phyloP scores from a whole-genome alignment of 2,329 filamentous ascomycete genomes.

The Fusarium sambucinum region DNA sequence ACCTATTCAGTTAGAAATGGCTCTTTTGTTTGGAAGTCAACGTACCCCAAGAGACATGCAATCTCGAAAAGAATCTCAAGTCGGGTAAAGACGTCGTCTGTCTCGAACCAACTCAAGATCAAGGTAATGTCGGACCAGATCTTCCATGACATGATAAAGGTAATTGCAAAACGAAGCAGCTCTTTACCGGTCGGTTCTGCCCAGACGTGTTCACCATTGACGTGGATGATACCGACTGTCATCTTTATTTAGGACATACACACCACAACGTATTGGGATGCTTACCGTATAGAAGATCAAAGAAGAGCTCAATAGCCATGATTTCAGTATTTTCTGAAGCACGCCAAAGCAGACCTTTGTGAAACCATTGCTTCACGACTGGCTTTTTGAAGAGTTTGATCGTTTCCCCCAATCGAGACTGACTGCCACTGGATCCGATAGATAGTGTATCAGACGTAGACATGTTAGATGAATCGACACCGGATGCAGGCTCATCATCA shows the following conservation, averaged over 20 bases:
- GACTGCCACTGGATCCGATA: slow-evolving; percentile 39
- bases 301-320: slow-evolving; percentile 73
- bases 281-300: slow-evolving; percentile 69
- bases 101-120: slow-evolving; percentile 72
- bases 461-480: slow-evolving; percentile 29
- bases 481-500: slow-evolving; percentile 43
- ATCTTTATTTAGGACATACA: neutral
- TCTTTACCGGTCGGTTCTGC: slow-evolving; percentile 67
- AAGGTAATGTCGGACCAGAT: slow-evolving; percentile 72
- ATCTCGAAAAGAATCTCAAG: slow-evolving; percentile 71
- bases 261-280: neutral
- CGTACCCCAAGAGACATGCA: slow-evolving; percentile 68
- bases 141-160: slow-evolving; percentile 73
- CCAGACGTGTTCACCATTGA: slow-evolving; percentile 71
- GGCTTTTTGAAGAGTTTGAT: slow-evolving; percentile 71
- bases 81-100: slow-evolving; percentile 70
- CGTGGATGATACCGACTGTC: slow-evolving; percentile 70
- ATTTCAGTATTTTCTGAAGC: slow-evolving; percentile 70
- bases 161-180: slow-evolving; percentile 70
- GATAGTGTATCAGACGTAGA: slow-evolving; percentile 45
- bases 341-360: slow-evolving; percentile 73
- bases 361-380: slow-evolving; percentile 73
- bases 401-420: slow-evolving; percentile 54
- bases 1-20: slow-evolving; percentile 48
- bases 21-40: neutral